Evolutionary conservation across 1,139 yeast species (phyloP).

Genomic region (Waltiozyma sp.): DNA sequence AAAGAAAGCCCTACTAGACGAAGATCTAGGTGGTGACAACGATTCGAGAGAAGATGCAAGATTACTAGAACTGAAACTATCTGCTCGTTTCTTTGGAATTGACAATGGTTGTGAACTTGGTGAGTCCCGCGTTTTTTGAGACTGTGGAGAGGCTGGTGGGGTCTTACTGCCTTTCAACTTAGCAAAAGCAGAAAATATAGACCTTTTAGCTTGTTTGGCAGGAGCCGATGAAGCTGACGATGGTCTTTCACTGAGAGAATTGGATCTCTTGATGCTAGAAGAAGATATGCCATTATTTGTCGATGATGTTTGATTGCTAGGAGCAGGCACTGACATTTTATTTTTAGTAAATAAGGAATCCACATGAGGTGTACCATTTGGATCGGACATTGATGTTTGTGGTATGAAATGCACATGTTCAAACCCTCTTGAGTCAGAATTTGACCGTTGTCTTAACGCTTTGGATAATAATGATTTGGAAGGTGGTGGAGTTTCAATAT

Average conservation of each 20-base stretch:
- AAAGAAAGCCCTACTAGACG: constrained; percentile 2
- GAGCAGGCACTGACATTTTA: no score
- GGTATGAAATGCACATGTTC: background rate
- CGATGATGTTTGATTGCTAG: constrained; percentile 5
- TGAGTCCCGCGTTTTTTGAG: background rate
- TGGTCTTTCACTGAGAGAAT: constrained; percentile 4
- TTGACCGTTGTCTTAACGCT: constrained; percentile 15
- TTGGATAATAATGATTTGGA: constrained; percentile 12
- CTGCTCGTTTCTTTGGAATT: background rate
- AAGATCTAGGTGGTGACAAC: constrained; percentile 12
- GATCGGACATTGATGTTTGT: background rate
- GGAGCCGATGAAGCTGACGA: constrained; percentile 1
- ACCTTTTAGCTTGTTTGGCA: constrained; percentile 19
- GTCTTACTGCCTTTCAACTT: constrained; percentile 32
- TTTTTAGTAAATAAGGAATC: constrained; percentile 1
- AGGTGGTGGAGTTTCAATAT: constrained; percentile 2
- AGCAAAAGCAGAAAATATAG: constrained; percentile 42
- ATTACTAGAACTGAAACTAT: background rate
- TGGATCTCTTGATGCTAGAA: constrained; percentile 7
- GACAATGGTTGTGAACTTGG: background rate
- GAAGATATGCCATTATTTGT: constrained; percentile 2
- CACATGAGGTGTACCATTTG: background rate
- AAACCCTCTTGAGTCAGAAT: constrained; percentile 8
- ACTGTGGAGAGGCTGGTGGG: constrained; percentile 12
- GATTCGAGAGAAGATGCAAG: constrained; percentile 15